phyloP scores from a whole-genome alignment of 108 stramenopile genomes.

The Fragilaria crotonensis region DNA sequence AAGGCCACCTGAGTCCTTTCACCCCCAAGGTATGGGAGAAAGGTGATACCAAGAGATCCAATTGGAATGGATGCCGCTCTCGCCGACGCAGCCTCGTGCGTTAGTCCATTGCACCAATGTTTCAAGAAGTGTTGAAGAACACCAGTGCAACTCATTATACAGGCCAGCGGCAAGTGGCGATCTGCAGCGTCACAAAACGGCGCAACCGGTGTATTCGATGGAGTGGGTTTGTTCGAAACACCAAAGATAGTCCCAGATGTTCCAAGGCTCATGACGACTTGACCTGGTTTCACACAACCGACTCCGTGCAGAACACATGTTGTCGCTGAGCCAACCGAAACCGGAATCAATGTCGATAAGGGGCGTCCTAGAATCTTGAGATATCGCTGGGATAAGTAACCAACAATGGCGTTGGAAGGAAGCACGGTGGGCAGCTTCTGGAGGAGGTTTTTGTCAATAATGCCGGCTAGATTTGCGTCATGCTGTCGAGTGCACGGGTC shows the following conservation, averaged over 20 bases:
- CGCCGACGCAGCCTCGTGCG: constrained; percentile 10
- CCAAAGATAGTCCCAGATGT: constrained; percentile 22
- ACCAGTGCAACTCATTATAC: constrained; percentile 20
- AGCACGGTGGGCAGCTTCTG: constrained; percentile 5
- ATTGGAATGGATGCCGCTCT: neutral
- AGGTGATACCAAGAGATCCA: constrained; percentile 18
- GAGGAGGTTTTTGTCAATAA: neutral
- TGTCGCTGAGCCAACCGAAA: constrained; percentile 18
- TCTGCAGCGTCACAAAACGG: constrained; percentile 16
- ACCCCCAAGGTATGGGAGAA: constrained; percentile 18
- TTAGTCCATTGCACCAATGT: neutral
- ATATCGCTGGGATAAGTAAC: constrained; percentile 4
- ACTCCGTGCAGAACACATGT: constrained; percentile 19
- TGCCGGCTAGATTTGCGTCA: neutral
- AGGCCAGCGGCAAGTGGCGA: constrained; percentile 12
- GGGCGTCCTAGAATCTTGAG: neutral
- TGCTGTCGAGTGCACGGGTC: neutral
- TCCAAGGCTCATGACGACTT: constrained; percentile 15
- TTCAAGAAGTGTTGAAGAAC: constrained; percentile 12
- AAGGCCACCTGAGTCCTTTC: constrained; percentile 16
- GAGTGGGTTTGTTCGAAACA: no score
- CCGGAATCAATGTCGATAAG: neutral
- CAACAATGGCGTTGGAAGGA: constrained; percentile 5
- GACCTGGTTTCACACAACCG: constrained; percentile 9
- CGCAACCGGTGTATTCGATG: constrained; percentile 9